Evolutionary conservation across 2,329 filamentous ascomycete genomes (phyloP).

Genomic region (Xylariales sp.): DNA sequence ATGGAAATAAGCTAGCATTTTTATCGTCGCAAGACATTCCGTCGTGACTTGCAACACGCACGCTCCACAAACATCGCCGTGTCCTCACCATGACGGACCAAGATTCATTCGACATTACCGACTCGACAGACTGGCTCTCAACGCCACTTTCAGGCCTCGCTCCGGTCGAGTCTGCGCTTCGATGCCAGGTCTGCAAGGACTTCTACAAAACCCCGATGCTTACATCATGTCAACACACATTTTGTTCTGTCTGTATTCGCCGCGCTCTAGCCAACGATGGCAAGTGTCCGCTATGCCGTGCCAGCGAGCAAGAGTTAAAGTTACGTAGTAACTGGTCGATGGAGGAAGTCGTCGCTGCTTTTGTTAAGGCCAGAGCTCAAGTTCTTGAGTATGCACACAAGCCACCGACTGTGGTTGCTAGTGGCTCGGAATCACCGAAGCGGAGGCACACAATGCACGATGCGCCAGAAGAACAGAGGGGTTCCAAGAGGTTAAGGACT

Average conservation of each 20-base stretch:
- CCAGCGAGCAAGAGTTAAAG: constrained; percentile 76
- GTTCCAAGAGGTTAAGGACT: constrained; percentile 46
- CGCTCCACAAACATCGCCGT: no score
- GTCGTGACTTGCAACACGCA: no score
- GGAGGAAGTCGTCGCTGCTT: constrained; percentile 79
- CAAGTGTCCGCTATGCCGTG: constrained; percentile 81
- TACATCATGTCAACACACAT: constrained; percentile 91
- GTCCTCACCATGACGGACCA: constrained; percentile 1
- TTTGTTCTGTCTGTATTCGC: constrained; percentile 94
- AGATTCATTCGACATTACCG: constrained; percentile 45
- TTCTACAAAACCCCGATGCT: constrained; percentile 94
- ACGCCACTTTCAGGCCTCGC: constrained; percentile 65
- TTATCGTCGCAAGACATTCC: no score
- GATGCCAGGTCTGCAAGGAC: constrained; percentile 97
- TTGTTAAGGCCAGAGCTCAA: constrained; percentile 58
- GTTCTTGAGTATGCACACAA: constrained; percentile 61
- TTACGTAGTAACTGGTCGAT: constrained; percentile 80
- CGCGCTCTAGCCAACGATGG: constrained; percentile 77
- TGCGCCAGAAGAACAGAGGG: constrained; percentile 20
- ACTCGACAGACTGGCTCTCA: constrained; percentile 80
- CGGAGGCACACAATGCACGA: constrained; percentile 39
- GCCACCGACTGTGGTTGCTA: constrained; percentile 21
- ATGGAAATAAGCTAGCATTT: no score
- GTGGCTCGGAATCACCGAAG: constrained; percentile 40
- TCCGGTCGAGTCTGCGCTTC: constrained; percentile 75